These are phyloP conservation scores for Myxozyma geophila DNA, from an alignment of 805 yeast species.

Conservation along the genomic window DNA sequence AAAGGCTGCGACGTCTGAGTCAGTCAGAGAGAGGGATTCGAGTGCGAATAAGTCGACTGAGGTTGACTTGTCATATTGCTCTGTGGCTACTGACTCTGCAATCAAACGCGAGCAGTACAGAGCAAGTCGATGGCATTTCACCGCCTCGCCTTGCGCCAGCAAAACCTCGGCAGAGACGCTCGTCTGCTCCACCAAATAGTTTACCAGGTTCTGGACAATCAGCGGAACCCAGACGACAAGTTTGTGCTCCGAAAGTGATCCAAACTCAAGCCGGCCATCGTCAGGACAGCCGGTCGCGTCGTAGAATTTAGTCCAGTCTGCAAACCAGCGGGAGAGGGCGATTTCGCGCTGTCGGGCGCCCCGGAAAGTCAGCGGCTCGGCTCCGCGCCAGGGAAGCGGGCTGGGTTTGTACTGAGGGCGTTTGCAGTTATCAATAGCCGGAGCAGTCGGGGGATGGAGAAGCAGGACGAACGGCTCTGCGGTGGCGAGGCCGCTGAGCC, in stretches of 20 bases:
- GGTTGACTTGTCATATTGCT: not conserved
- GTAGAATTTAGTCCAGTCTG: constrained; percentile 10
- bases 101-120: constrained; percentile 13
- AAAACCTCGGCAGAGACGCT: not conserved
- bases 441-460: not conserved
- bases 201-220: constrained; percentile 2
- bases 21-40: not conserved
- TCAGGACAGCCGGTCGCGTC: not conserved
- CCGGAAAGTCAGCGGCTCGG: constrained; percentile 11
- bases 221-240: constrained; percentile 8
- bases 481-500: not conserved
- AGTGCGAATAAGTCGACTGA: constrained; percentile 2
- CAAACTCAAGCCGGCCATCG: not conserved
- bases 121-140: constrained; percentile 14
- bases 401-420: not conserved
- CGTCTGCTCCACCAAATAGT: not conserved
- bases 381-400: constrained; percentile 12
- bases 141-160: not conserved
- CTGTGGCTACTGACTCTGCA: not conserved
- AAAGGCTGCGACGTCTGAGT: constrained; percentile 10
- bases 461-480: not conserved
- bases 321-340: constrained; percentile 11
- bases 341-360: constrained; percentile 9
- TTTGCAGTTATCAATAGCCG: not conserved
- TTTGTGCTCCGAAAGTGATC: too few relatives aligned